Base-by-base conservation (phyloP, 169 alveolate genomes). In the Eimeria maxima region DNA sequence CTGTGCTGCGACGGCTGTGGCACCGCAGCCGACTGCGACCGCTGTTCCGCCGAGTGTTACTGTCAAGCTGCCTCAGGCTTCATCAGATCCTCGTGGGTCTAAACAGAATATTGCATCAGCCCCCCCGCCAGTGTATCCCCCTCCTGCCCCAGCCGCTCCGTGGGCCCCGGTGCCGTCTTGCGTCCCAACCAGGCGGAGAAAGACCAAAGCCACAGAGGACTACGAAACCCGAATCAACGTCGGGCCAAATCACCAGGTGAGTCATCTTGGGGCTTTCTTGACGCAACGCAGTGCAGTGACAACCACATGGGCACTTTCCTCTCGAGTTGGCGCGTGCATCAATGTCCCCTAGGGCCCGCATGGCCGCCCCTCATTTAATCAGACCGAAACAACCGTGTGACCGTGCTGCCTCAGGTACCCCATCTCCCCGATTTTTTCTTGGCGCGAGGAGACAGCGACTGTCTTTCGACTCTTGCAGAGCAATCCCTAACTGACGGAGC, bases 401-500 rank as follows among this genome's bases (percentile, higher is more conserved):
- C 22, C 24, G 78, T 29, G 78, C 78, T 76, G 60, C 55, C 67
- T 55, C 78, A 90, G 95, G 95, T 90, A 67, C 95, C 95, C 63
- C 89, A 57, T 20, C 95, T 90, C 16, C 95, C 95, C 14, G 95
- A 90, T 57, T 90, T 90, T 73, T 90, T 71, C 76, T 73, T 90
- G 89, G 86, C 95, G 13, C 87, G 95, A 27, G 71, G 76, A 22
- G 95, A 90, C 50, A n/a, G 93, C 24, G 93, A 86, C 80, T 86
- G 73, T 42, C 78, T 86, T 22, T 55, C 93, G 63, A 86, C 81
- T 20, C 57, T 86, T 57, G 93, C 93, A 8, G 93, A 86, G 42
- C 93, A 86, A 3, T 60, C 93, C 47, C 93, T 86, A 33, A 60
- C 47, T 47, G 93, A 86, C 27, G 93, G 93, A 16, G 93, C 93